Base-by-base conservation (phyloP, 176 grass and related monocot genomes). In the Oryza brachyantha region DNA sequence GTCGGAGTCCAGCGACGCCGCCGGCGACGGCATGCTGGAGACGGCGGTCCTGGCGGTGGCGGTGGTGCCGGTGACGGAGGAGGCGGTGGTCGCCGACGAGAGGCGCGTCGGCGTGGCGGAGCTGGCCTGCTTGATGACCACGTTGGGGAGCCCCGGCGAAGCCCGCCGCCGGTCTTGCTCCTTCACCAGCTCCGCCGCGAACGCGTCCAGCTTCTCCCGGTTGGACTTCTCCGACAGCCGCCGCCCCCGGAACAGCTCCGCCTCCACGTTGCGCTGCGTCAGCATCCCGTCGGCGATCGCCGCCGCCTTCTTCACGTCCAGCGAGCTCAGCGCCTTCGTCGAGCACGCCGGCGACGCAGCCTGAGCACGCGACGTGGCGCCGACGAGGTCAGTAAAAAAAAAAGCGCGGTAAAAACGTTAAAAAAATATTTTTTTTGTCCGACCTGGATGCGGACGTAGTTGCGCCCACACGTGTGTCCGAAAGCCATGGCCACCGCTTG, bases 401-500 rank as follows among this genome's bases (percentile, higher is more conserved):
- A 43, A 25, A 34, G 13, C 5, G 17, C 21, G 10, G 8, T 21
- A 25, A 19, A 28, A 26, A 0, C 0, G 4, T n/a, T n/a, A n/a
- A n/a, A n/a, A n/a, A n/a, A n/a, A n/a, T n/a, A 35, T 17, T 71
- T 35, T n/a, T 1, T 21, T 24, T 57, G 17, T 52, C 55, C 36
- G 35, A 92, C 90, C 90, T 93, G 90, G 42, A 93, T 89, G 17
- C 90, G 86, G 11, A 89, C 80, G 70, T 93, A 93, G 80, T 89
- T 86, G 48, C 84, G 81, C 8, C 80, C 81, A 73, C 86, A 73
- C 55, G 80, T 89, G 71, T 89, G 86, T 5, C 86, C 90, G 60
- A 93, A 93, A 8, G 90, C 86, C 90, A 93, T 93, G 29, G 90
- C 83, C 50, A 93, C 84, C 5, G 90, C 90, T 80, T 93, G 90